Percentiles rank a stretch among this genome's conserved stretches.
phyloP scores from a whole-genome alignment of 371 early-diverging fungal genomes.

The Haplosporangium sp. region DNA sequence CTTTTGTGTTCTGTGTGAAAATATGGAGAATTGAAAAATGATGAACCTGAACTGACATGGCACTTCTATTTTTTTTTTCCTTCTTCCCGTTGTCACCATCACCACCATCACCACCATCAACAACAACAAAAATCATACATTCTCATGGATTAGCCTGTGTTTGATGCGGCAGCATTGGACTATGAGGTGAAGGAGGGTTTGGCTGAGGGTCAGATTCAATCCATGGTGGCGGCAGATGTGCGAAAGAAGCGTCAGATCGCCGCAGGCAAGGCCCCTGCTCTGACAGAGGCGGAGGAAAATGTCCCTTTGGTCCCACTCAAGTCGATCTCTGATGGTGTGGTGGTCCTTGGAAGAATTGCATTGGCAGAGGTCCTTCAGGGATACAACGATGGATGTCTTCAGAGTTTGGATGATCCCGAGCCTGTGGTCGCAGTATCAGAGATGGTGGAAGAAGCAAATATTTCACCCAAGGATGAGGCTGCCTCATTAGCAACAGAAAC shows the following conservation, averaged over 20 bases:
- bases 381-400: conserved; percentile 68
- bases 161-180: conserved; percentile 76
- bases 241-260: conserved; percentile 61
- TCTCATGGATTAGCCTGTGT: conserved; percentile 66
- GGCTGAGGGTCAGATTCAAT: conserved; percentile 64
- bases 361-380: conserved; percentile 70
- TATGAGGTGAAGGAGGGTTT: conserved; percentile 74
- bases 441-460: not conserved
- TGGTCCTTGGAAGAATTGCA: conserved; percentile 73
- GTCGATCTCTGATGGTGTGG: conserved; percentile 62
- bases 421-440: conserved; percentile 24
- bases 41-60: too few relatives aligned
- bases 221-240: conserved; percentile 67
- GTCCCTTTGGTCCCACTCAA: conserved; percentile 33
- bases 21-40: too few relatives aligned
- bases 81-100: not conserved
- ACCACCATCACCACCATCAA: not conserved
- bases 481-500: conserved; percentile 20
- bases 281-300: conserved; percentile 22
- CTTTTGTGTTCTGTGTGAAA: too few relatives aligned
- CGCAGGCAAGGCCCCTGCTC: conserved; percentile 44
- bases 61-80: too few relatives aligned
- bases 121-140: too few relatives aligned
- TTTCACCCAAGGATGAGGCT: conserved; percentile 12
- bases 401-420: conserved; percentile 57